Evolutionary conservation across 805 yeast genomes (phyloP), one percentile per base, ranked within the genome.

Genomic region (Starmera amethionina): DNA sequence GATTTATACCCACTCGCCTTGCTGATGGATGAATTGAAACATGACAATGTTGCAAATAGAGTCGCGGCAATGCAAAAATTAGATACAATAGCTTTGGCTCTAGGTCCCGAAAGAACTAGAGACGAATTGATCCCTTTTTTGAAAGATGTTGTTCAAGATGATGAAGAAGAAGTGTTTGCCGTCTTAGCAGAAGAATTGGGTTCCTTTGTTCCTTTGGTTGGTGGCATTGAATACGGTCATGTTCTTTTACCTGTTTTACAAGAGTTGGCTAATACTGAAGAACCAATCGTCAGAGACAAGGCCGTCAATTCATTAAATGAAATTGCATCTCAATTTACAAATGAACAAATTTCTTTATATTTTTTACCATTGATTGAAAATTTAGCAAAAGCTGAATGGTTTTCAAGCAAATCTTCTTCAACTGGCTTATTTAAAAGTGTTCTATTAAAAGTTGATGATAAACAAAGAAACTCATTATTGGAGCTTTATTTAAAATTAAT

Each of bases 131-230:
- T 93, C 40, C 97, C 97, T 31, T 93, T 90, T 55, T 71, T 93
- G 46, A 86, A 81, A 49, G 75, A 69, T 40, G 93, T 82, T 22
- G 87, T 89, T 9, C 93, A 85, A 49, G 99, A 93, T 53, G 99
- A 94, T 59, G 99, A 93, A 64, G 99, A 93, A 62, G 99, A 93
- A 64, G 96, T 93, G 7, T 82, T 90, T 62, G 86, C 96, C 2
- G 90, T 88, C 16, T 72, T 94, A 46, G 97, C 97, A 4, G 86
- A 82, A 51, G 90, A 89, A 67, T 66, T 93, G 51, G 95, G 95
- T 37, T 75, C 76, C 42, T 90, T 93, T 59, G 78, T 88, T 30
- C 95, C 96, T 5, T 75, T 78, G 44, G 78, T 93, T 42, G 99
- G 98, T 37, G 98, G 98, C 42, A 50, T 73, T 11, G 70, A 75